phyloP scores from a whole-genome alignment of 768 basidiomycete genomes.

The Dioszegia aurantiaca region DNA sequence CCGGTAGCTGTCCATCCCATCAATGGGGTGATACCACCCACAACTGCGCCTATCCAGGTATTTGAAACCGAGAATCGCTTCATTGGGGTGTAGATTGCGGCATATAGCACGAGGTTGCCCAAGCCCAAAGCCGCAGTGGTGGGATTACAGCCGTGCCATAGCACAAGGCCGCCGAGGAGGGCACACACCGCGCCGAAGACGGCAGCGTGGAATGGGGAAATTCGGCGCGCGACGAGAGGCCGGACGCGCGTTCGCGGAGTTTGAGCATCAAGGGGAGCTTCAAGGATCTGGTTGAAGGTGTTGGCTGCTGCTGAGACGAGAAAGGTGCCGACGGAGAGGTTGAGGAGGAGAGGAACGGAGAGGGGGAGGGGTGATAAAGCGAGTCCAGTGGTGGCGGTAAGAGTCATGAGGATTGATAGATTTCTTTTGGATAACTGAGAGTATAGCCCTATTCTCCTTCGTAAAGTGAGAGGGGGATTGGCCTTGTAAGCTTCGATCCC shows the following conservation, averaged over 20 bases:
- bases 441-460: conserved; percentile 65
- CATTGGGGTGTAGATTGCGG: conserved; percentile 85
- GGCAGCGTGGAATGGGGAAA: conserved; percentile 78
- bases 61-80: conserved; percentile 78
- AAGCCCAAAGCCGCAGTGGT: conserved; percentile 78
- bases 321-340: conserved; percentile 82
- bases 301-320: conserved; percentile 92
- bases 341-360: conserved; percentile 75
- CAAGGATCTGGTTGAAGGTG: conserved; percentile 88
- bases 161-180: conserved; percentile 68
- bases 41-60: conserved; percentile 92
- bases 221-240: conserved; percentile 79
- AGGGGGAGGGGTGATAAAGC: conserved; percentile 86
- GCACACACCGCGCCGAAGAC: conserved; percentile 76
- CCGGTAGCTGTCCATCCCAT: conserved; percentile 99
- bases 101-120: conserved; percentile 82
- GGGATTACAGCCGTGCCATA: conserved; percentile 81
- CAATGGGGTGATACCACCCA: conserved; percentile 86
- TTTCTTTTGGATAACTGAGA: conserved; percentile 77
- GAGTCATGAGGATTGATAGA: conserved; percentile 75
- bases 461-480: conserved; percentile 50
- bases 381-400: conserved; percentile 87
- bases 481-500: conserved; percentile 40
- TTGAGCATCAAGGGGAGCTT: conserved; percentile 93
- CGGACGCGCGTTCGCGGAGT: conserved; percentile 86